Percentiles rank a stretch among this genome's conserved stretches.
phyloP scores from a whole-genome alignment of 1,284 basidiomycete genomes.

The Apiotrichum gamsii region DNA sequence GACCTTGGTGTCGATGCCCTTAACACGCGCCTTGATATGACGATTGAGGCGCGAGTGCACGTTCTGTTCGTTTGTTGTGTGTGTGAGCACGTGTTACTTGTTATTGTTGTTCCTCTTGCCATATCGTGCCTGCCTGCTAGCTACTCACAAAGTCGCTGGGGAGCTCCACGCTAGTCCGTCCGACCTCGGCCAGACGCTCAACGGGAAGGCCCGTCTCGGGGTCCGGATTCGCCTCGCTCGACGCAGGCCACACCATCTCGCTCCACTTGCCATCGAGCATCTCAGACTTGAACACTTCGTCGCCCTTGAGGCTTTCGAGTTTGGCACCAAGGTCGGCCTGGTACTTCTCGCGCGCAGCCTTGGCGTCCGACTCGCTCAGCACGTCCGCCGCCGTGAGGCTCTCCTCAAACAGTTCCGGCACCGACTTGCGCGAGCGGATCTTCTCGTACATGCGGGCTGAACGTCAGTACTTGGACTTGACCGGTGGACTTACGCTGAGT shows the following conservation, averaged over 20 bases:
- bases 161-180: slow-evolving; percentile 62
- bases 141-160: slow-evolving; percentile 67
- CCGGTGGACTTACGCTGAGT: slow-evolving; percentile 56
- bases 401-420: slow-evolving; percentile 74
- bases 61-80: too few relatives aligned
- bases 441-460: slow-evolving; percentile 72
- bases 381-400: slow-evolving; percentile 61
- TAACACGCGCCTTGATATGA: slow-evolving; percentile 70
- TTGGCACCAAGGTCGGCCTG: slow-evolving; percentile 59
- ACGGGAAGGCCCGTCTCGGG: slow-evolving; percentile 64
- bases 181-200: slow-evolving; percentile 56
- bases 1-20: slow-evolving; percentile 63
- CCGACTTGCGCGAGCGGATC: slow-evolving; percentile 66
- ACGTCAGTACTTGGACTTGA: slow-evolving; percentile 4
- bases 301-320: slow-evolving; percentile 52
- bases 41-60: slow-evolving; percentile 71
- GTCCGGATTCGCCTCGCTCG: slow-evolving; percentile 51
- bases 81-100: too few relatives aligned
- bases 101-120: neutral
- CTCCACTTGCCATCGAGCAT: slow-evolving; percentile 61
- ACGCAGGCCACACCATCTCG: slow-evolving; percentile 65
- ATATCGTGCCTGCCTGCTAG: too few relatives aligned
- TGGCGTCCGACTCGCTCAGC: slow-evolving; percentile 53
- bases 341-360: slow-evolving; percentile 55
- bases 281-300: slow-evolving; percentile 52